Base-by-base conservation (phyloP, 2,329 filamentous ascomycete genomes). In the Fusarium mundagurra region DNA sequence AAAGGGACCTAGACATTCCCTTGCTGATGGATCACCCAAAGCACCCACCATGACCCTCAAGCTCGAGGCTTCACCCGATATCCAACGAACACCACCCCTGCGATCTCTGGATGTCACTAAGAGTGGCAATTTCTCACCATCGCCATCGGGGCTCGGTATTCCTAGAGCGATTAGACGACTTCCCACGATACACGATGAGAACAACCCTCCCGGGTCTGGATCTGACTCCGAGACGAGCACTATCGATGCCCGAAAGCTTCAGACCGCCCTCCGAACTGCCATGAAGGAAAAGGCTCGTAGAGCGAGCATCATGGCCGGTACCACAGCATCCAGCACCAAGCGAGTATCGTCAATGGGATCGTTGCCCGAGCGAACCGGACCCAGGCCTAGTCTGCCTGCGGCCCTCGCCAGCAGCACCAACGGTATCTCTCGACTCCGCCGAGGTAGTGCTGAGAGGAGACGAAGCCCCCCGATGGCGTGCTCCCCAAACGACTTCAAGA, bases 11-110 rank as follows among this genome's bases (percentile, higher is more conserved):
- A 83, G 84, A 48, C 78, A 81, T 6, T 85, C 86, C 5, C 78
- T 84, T 43, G 83, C 82, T 45, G 85, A 88, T 51, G 91, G 89
- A 59, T 94, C 93, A 9, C 87, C 89, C 20, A 84, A 84, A 20
- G 84, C 88, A 4, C 88, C 90, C 20, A 86, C 86, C 13, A 83
- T 92, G 67, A 88, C 88, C n/a, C 85, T 89, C 33, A 87, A 87
- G 58, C 82, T 91, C 44, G 87, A 89, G 29, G 89, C 90, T 8
- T 80, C 82, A 7, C 80, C 82, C 5, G 77, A 80, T 8, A 50
- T 75, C 5, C 76, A 78, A 31, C 78, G 77, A 48, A 74, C 80
- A 20, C 83, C 85, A 5, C 87, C 88, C 20, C 78, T 90, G 65
- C 85, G 87, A 72, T 84, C 85, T 36, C 81, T 90, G 24, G 86